phyloP scores from a whole-genome alignment of 352 stramenopile species.

The Globisporangium parvum region DNA sequence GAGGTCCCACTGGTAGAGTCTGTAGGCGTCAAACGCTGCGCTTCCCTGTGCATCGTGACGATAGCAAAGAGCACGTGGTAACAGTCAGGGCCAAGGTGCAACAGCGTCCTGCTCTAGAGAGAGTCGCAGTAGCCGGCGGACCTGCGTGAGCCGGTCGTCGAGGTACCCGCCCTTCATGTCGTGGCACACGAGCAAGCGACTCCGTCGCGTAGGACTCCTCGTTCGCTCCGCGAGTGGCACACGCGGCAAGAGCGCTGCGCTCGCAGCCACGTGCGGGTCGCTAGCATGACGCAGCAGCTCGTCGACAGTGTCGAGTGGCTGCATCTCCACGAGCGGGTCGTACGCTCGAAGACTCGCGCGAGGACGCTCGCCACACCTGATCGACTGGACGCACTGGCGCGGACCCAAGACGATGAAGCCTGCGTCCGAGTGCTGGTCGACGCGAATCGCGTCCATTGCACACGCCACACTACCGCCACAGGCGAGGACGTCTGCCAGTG shows the following conservation, averaged over 20 bases:
- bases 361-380: background rate
- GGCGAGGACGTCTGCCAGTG: conserved; percentile 1
- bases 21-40: conserved; percentile 28
- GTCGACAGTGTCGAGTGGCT: conserved; percentile 22
- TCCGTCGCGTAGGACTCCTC: conserved; percentile 24
- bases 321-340: conserved; percentile 19
- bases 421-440: conserved; percentile 15
- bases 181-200: conserved; percentile 49
- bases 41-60: conserved; percentile 14
- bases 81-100: background rate
- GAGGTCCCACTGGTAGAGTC: conserved; percentile 51
- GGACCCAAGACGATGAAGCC: conserved; percentile 27
- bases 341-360: background rate
- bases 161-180: conserved; percentile 52
- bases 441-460: conserved; percentile 12
- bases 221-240: conserved; percentile 23
- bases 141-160: conserved; percentile 30
- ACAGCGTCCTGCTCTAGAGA: background rate
- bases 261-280: conserved; percentile 2
- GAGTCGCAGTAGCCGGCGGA: background rate
- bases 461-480: conserved; percentile 11
- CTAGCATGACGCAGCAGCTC: conserved; percentile 22
- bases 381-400: conserved; percentile 18
- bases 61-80: background rate
- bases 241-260: background rate